phyloP scores from a whole-genome alignment of 2,329 filamentous ascomycete species.

The Trichoderma sp. region DNA sequence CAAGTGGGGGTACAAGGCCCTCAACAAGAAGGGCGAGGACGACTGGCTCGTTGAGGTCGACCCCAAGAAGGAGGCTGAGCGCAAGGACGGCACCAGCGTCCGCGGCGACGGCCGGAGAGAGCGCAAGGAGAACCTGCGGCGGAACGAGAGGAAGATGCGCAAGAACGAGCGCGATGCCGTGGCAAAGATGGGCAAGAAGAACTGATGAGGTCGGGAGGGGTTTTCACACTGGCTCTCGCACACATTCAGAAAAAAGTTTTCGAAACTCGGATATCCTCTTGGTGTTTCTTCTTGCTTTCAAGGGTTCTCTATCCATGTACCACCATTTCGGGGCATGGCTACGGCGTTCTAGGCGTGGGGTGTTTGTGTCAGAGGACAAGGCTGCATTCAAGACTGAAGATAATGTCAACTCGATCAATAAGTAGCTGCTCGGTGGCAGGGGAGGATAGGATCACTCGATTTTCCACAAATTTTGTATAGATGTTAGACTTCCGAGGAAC shows the following conservation, averaged over 20 bases:
- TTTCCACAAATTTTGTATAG: constrained; percentile 21
- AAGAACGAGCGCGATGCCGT: constrained; percentile 61
- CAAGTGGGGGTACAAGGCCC: constrained; percentile 92
- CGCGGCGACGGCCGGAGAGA: constrained; percentile 64
- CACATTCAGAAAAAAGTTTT: background rate
- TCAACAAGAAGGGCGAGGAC: constrained; percentile 79
- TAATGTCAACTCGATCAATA: constrained; percentile 5
- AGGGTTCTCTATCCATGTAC: background rate
- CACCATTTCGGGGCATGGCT: constrained; percentile 32
- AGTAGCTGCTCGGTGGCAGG: background rate
- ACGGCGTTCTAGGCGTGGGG: constrained; percentile 39
- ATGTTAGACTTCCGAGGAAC: constrained; percentile 20
- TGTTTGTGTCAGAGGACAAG: constrained; percentile 32
- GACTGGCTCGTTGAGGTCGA: constrained; percentile 95
- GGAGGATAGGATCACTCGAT: background rate
- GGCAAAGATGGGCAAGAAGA: constrained; percentile 33
- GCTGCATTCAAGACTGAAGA: constrained; percentile 33
- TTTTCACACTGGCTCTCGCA: background rate
- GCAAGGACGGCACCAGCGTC: constrained; percentile 63
- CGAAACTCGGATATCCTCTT: background rate
- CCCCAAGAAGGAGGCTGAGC: constrained; percentile 66
- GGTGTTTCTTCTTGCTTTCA: background rate
- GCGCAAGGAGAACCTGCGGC: constrained; percentile 68
- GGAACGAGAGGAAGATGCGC: constrained; percentile 70
- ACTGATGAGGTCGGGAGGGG: constrained; percentile 18